These are phyloP conservation scores for Suhomyces pyralidae DNA, from an alignment of 805 yeast species.

Conservation along the genomic window DNA sequence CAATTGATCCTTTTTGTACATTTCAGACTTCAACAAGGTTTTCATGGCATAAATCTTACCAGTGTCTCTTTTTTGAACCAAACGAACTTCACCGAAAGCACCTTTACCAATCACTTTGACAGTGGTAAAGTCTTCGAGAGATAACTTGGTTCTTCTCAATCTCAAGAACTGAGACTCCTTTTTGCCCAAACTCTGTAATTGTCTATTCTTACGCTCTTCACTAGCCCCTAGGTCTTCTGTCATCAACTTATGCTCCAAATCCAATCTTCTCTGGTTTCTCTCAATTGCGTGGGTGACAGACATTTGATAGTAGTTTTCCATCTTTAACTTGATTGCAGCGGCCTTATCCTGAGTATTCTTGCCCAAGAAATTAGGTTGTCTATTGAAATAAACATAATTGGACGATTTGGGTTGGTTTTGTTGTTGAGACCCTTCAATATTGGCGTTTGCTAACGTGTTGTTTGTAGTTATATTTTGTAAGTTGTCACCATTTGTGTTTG, in stretches of 20 bases:
- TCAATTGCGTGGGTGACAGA: slow-evolving; percentile 91
- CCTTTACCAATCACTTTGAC: slow-evolving; percentile 94
- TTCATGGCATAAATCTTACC: slow-evolving; percentile 95
- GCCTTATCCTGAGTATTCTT: slow-evolving; percentile 78
- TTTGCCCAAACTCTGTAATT: slow-evolving; percentile 76
- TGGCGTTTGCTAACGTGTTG: slow-evolving; percentile 13
- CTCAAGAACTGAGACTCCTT: slow-evolving; percentile 86
- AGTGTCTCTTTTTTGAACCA: slow-evolving; percentile 89
- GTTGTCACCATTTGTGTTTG: background rate
- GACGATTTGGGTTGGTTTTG: slow-evolving; percentile 10
- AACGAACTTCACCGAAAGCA: slow-evolving; percentile 94
- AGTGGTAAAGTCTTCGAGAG: slow-evolving; percentile 80
- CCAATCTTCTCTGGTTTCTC: slow-evolving; percentile 87
- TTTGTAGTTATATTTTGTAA: slow-evolving; percentile 12
- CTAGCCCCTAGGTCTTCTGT: slow-evolving; percentile 63
- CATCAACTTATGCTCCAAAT: slow-evolving; percentile 69
- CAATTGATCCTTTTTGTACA: slow-evolving; percentile 90
- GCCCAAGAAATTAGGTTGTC: slow-evolving; percentile 79
- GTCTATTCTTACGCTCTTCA: slow-evolving; percentile 82
- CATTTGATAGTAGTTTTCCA: slow-evolving; percentile 82
- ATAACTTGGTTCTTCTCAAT: slow-evolving; percentile 76
- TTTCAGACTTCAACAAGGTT: slow-evolving; percentile 83
- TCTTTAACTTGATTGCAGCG: slow-evolving; percentile 73
- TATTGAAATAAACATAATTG: slow-evolving; percentile 68
- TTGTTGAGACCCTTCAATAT: slow-evolving; percentile 8